Evolutionary conservation across 2,329 filamentous ascomycete species (phyloP), one percentile per base, ranked within the genome.

Genomic region (Sporothrix dimorphospora): DNA sequence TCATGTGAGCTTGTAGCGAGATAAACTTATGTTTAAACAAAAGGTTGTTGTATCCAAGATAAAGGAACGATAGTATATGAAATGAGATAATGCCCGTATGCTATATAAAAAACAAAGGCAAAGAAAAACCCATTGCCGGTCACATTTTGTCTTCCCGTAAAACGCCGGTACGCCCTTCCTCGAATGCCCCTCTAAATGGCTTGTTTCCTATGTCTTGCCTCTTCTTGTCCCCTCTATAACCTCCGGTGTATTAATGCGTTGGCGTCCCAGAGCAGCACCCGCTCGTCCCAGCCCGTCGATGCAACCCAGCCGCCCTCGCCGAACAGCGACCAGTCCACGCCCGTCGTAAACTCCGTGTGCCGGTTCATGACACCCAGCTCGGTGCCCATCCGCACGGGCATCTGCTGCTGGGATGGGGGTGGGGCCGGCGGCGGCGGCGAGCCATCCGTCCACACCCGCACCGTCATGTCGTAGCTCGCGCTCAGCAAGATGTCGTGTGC

Each of bases 381-480:
- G 30, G 86, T 84, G 1, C 92, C 93, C 53, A 89, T 82, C 9
- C 84, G 80, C 0, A 84, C 80, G 0, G 81, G 78, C 12, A 76
- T 30, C 42, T 45, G 71, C 27, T 51, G 51, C 69, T 77, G 74
- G 80, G 68, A 79, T 27, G 69, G 45, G 21, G 71, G 67, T 59
- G 73, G 73, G 16, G 71, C 53, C 24, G 67, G 72, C 8, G 74
- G 70, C 51, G 77, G 81, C 4, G 80, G 80, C 2, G 85, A 85
- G 5, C 83, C 92, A 79, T 98, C 96, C 12, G 90, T 94, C 96
- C 96, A 99, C 67, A 98, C 86, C 42, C 96, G 89, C 76, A 96
- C 97, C 6, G 93, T 97, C 96, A 99, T 99, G 82, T 99, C 96
- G 81, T 99, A 99, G 79, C 94, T 96, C 1, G 93, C 95, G 77